Evolutionary conservation across 2,329 filamentous ascomycete genomes (phyloP), one percentile per base, ranked within the genome.

Genomic region (Fusarium abutilonis): DNA sequence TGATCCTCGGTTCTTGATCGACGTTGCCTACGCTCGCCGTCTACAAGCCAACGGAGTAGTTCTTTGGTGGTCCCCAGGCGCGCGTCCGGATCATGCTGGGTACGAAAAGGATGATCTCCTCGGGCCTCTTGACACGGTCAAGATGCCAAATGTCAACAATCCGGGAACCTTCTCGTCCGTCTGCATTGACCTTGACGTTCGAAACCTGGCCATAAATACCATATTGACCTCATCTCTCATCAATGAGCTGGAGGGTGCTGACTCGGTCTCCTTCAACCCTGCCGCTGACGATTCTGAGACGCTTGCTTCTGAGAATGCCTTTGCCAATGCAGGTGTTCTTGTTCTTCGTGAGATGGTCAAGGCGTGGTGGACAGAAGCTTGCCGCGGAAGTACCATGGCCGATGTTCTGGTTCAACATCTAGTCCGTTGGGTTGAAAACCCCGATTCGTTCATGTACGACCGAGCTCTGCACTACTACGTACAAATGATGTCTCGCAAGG

Each of bases 301-400:
- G 15, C 85, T 96, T 7, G 90, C 91, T 60, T 91, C 93, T 0
- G 93, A 97, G 61, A 95, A 90, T 58, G 92, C 94, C 0, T 99
- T 99, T 73, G 89, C 94, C n/a, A 91, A 92, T 45, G 93, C 94
- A 4, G 92, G 93, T 51, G 91, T 98, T 5, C 85, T 89, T 7
- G 95, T 99, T 1, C 82, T 99, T 4, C 89, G 95, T 13, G 96
- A 98, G 70, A 97, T 99, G 93, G 95, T 99, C 68, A 97, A 97
- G 75, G 86, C 91, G 3, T 99, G 96, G 96, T 99, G 95, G 95
- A 85, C 89, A 1, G 94, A 99, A 75, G 96, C 95, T 6, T 95
- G 92, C 73, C 88, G 87, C 60, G 92, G 93, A 34, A 96, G 91
- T 69, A 89, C 87, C 36, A 97, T 99, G 92, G 96, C 96, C 1